These are phyloP conservation scores for Bruguiera sexangula DNA, from an alignment of 345 rosid genomes.

Conservation along the genomic window DNA sequence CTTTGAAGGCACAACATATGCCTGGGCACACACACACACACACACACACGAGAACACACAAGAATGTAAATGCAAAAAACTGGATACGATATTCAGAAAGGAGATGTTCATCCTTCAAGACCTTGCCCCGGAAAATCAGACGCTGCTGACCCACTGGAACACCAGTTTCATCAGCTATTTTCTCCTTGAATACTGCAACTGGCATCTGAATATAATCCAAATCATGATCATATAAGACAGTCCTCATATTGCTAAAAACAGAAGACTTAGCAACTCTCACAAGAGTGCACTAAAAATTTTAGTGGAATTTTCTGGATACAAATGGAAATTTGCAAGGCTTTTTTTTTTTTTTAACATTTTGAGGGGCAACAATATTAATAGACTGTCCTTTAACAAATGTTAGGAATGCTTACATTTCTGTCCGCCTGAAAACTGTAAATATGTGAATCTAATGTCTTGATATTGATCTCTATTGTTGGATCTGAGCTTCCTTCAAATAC, in stretches of 20 bases:
- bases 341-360: neutral
- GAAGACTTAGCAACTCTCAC: neutral
- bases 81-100: conserved; percentile 97
- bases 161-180: conserved; percentile 62
- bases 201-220: conserved; percentile 50
- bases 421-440: conserved; percentile 60
- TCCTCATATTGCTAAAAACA: neutral
- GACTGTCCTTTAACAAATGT: neutral
- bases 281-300: neutral
- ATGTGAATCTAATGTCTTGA: conserved; percentile 86
- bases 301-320: neutral
- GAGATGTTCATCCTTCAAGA: conserved; percentile 79
- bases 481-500: conserved; percentile 48
- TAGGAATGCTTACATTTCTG: conserved; percentile 54
- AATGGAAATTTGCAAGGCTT: neutral
- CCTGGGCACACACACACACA: too few relatives aligned
- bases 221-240: conserved; percentile 5
- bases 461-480: conserved; percentile 61
- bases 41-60: too few relatives aligned
- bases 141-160: conserved; percentile 87
- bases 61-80: neutral
- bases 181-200: conserved; percentile 80
- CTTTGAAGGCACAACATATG: too few relatives aligned
- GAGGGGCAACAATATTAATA: neutral
- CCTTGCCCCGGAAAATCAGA: conserved; percentile 87